Conservation (phyloP, 305 asterid genomes). For the Ajuga reptans region DNA sequence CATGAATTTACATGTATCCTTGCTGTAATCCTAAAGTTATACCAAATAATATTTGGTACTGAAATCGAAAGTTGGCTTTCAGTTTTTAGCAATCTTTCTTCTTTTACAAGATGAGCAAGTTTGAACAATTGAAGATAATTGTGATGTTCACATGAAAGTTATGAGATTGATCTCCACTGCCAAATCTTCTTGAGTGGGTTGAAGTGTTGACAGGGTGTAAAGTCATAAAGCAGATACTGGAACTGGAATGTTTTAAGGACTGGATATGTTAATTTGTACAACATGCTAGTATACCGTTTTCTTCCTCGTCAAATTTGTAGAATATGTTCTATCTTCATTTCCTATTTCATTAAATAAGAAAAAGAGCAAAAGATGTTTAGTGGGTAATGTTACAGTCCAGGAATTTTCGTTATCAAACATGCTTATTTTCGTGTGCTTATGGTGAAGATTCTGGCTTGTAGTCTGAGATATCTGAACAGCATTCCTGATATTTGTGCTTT, state of each 20-base stretch:
- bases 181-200: background rate
- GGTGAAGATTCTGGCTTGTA: background rate
- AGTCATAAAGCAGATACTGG: background rate
- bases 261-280: background rate
- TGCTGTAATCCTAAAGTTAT: background rate
- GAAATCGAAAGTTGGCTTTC: background rate
- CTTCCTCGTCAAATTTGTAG: background rate
- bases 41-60: slow-evolving; percentile 18
- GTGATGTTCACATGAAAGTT: background rate
- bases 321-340: background rate
- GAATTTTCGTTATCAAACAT: background rate
- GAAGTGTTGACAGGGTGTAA: background rate
- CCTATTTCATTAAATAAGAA: background rate
- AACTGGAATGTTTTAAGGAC: background rate
- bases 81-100: background rate
- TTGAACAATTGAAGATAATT: background rate
- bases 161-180: slow-evolving; percentile 21
- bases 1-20: background rate
- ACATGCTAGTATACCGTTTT: background rate
- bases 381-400: background rate
- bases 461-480: background rate
- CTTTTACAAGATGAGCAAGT: background rate
- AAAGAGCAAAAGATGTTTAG: background rate
- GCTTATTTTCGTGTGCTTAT: background rate
- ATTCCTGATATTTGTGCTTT: slow-evolving; percentile 2